A percentile compares a stretch with the other conserved stretches of the same genome.
phyloP scores from a whole-genome alignment of 1,139 yeast genomes.

The Blastobotrys serpentis region DNA sequence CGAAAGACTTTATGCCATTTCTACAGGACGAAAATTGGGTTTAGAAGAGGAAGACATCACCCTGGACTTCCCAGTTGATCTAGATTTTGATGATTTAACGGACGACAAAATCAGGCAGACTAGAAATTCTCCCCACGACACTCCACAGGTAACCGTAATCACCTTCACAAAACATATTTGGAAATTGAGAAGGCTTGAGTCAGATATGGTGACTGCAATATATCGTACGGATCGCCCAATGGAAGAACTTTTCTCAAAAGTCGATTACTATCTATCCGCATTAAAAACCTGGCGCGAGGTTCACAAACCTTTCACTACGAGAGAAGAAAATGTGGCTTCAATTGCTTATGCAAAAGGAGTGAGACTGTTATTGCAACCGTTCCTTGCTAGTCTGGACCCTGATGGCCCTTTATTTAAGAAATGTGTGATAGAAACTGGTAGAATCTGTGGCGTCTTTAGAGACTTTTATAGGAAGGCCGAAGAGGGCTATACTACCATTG shows the following conservation, averaged over 20 bases:
- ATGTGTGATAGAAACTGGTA: conserved; percentile 65
- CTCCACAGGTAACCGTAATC: conserved; percentile 24
- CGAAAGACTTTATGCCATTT: conserved; percentile 56
- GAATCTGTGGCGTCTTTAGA: conserved; percentile 56
- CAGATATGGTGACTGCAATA: conserved; percentile 52
- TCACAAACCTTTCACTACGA: conserved; percentile 18
- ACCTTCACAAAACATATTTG: conserved; percentile 55
- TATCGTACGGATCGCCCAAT: conserved; percentile 41
- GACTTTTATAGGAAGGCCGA: conserved; percentile 58
- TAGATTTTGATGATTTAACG: conserved; percentile 28
- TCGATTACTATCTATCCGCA: conserved; percentile 27
- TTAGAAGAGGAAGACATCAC: conserved; percentile 49
- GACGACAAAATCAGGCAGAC: conserved; percentile 23
- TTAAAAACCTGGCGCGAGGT: conserved; percentile 28
- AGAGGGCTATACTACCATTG: conserved; percentile 57
- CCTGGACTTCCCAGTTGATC: conserved; percentile 45
- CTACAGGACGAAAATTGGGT: conserved; percentile 58
- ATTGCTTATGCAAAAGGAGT: conserved; percentile 57
- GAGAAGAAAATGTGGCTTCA: conserved; percentile 43
- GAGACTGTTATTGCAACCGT: conserved; percentile 56
- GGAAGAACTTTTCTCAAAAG: conserved; percentile 30
- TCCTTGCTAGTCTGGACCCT: conserved; percentile 55
- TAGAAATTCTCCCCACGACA: conserved; percentile 11
- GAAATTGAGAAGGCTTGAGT: conserved; percentile 53
- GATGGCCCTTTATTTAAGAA: conserved; percentile 55